Evolutionary conservation across 2,329 filamentous ascomycete genomes (phyloP), one percentile per base, ranked within the genome.

Genomic region (Parasarocladium wereldwijsianum): DNA sequence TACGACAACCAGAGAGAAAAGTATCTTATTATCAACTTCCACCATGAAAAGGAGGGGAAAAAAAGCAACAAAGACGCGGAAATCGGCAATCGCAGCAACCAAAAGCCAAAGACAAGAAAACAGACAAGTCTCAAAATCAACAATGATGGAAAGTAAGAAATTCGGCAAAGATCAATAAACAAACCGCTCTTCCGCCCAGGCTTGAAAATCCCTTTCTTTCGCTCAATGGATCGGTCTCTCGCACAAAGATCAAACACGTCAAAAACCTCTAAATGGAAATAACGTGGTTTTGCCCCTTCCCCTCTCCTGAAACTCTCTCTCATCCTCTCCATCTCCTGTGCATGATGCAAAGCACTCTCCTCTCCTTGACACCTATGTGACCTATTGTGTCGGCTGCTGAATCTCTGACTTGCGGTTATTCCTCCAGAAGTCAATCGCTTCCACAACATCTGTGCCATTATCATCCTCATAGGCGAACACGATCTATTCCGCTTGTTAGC

Each of bases 401-500:
- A 40, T 32, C 24, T 63, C 62, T 4, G 64, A 68, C 38, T 58
- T 61, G 35, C 65, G 55, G 44, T 62, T 69, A 42, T 62, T 75
- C 59, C 75, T 83, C 87, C 87, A 98, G 62, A 98, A 98, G 58
- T 98, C 90, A 49, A 98, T 72, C 38, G 84, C 85, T 43, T 90
- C 85, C 38, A 98, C 80, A 31, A 93, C 76, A 49, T 98, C 90
- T 49, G 92, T 83, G 42, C 90, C 87, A 40, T 73, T 64, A 52
- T 98, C 90, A 47, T 96, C 87, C 61, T 98, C 90, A 51, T 94
- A 94, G 28, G 90, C 87, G 56, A 94, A 96, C 31, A 98, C 58
- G 43, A 98, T 96, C 90, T 98, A 23, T 14, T 1, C 13, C 15
- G 17, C 13, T 17, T 20, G 32, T 46, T 34, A 45, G 31, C 26